Evolutionary conservation across 176 grass and related monocot genomes (phyloP), one percentile per base, ranked within the genome.

Genomic region (Oryza australiensis): DNA sequence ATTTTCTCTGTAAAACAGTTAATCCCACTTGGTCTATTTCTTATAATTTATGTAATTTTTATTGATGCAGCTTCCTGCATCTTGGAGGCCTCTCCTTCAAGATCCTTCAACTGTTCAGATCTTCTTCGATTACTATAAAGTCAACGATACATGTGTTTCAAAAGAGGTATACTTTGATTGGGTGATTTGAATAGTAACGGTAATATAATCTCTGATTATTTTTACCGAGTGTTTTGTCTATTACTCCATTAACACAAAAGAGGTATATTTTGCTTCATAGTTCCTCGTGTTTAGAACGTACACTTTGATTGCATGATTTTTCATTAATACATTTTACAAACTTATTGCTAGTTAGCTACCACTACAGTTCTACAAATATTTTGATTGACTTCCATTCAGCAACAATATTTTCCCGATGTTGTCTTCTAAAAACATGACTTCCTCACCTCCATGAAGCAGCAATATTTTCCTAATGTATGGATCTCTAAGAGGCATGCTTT

Each of bases 121-220:
- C 55, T 99, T 99, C 73, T 99, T 99, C 74, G 87, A 99, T 87
- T 99, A 91, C 72, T 99, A 99, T 65, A 99, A 84, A 77, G 94
- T 91, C 30, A 95, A 88, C 9, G 93, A 99, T 20, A 85, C 88
- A 78, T 49, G 70, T n/a, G 82, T 96, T 51, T 96, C 97, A 34
- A 99, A 93, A 92, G 97, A 99, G 93, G 97, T 99, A 94, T 37
- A 80, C 65, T 46, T 82, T 78, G 41, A 45, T 75, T 30, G 38
- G 57, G 26, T 68, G 8, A 72, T 86, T 68, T 84, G 40, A 43
- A 60, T 60, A 60, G 1, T 10, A 66, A 80, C 24, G 16, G 48
- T 48, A 18, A 24, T 38, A 37, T 53, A 75, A 64, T 28, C 68
- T 86, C 4, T 59, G 30, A 53, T 16, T 73, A n/a, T 80, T 77